Base-by-base conservation (phyloP, 2,329 filamentous ascomycete genomes). In the Rhynchosporium graminicola region DNA sequence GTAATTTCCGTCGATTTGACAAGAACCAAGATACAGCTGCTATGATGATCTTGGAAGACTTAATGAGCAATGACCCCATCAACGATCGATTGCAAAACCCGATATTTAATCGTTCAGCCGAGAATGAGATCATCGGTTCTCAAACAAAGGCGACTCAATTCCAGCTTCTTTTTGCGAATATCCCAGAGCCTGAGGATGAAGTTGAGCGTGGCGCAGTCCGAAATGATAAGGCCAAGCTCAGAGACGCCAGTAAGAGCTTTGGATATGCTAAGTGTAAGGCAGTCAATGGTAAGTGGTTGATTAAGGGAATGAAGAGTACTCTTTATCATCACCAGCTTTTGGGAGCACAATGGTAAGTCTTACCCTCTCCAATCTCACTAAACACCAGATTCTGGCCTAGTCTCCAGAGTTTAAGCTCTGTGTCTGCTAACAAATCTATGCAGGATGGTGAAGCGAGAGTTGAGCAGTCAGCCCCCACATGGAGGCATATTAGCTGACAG, bases 401-500 rank as follows among this genome's bases (percentile, higher is more conserved):
- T 20, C 20, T 20, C 20, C 20, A 20, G 20, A 20, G 20, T 20
- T 20, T 20, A 20, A 20, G 20, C 20, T 20, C 1, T 20, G 20
- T 20, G 20, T 20, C 20, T 20, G 20, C 20, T 20, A 20, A 20
- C 20, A 20, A 20, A 20, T 20, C 1, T 20, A 20, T 20, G 20
- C 20, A 20, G 20, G 20, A 87, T 87, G 84, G 68, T 82, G 0
- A 68, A 73, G 3, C 76, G 81, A 3, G 85, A 88, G 68, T 74
- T 77, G 3, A 74, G 64, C 0, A 9, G 28, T 0, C 43, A 73
- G 0, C 60, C 71, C 38, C 82, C 78, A 0, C 54, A 68, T 59
- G 86, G 86, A 2, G 86, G 86, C 0, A 76, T 89, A 1, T 67
- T 88, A 0, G 83, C 82, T 0, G 85, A 89, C 68, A 80, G 81